Conservation (phyloP, 495 filamentous ascomycete genomes). For the Rhypophila decipiens region DNA sequence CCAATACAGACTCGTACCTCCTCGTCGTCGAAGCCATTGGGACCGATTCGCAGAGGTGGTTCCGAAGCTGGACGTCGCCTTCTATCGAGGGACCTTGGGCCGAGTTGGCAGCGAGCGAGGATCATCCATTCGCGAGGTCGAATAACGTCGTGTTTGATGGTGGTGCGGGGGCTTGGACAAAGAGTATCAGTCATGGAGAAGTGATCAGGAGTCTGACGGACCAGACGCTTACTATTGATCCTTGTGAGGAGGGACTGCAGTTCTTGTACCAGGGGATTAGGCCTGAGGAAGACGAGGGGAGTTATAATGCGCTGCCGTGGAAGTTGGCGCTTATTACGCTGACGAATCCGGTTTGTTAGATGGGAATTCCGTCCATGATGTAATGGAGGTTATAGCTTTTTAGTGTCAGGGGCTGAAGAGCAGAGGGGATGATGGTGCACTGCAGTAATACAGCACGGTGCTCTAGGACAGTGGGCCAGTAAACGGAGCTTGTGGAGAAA, state of each 20-base stretch:
- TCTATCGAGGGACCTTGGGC: slow-evolving; percentile 14
- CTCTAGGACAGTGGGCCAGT: too few species aligned
- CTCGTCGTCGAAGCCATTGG: slow-evolving; percentile 20
- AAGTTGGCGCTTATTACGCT: slow-evolving; percentile 14
- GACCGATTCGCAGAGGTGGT: slow-evolving; percentile 10
- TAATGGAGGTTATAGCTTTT: too few species aligned
- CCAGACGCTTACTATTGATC: slow-evolving; percentile 16
- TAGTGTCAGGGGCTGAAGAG: too few species aligned
- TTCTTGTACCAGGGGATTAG: slow-evolving; percentile 23
- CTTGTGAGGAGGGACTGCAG: slow-evolving; percentile 9
- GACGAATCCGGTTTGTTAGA: slow-evolving; percentile 6
- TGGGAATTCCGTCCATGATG: too few species aligned
- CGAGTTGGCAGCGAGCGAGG: slow-evolving; percentile 14
- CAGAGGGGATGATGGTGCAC: too few species aligned
- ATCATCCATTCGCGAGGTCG: slow-evolving; percentile 16
- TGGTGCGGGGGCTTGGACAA: slow-evolving; percentile 14
- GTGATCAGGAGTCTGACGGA: slow-evolving; percentile 11
- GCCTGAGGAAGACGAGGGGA: slow-evolving; percentile 2
- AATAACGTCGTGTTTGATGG: slow-evolving; percentile 19
- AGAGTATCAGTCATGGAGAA: slow-evolving; percentile 25
- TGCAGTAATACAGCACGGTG: too few species aligned
- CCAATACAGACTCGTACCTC: slow-evolving; percentile 12
- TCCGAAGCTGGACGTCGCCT: slow-evolving; percentile 17
- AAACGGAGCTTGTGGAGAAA: too few species aligned
- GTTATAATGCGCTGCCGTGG: slow-evolving; percentile 21